Evolutionary conservation across 495 filamentous ascomycete species (phyloP).

Genomic region (Trichoderma erinaceum): DNA sequence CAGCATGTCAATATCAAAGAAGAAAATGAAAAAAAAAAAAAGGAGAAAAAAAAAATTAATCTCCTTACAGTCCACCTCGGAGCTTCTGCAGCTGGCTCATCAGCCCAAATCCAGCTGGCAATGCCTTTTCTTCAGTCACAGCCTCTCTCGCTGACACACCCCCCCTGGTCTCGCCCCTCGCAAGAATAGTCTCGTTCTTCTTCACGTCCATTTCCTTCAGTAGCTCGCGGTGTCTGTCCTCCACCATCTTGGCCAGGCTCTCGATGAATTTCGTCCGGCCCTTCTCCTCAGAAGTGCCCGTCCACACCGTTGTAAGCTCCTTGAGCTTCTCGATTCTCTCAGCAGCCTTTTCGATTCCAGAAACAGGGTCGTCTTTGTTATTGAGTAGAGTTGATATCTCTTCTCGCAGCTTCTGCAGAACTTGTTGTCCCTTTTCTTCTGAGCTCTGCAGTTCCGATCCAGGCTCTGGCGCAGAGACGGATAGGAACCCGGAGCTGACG

Average conservation of each 20-base stretch:
- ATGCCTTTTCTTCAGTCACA: constrained; percentile 30
- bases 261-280: constrained; percentile 78
- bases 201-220: constrained; percentile 44
- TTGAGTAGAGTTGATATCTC: constrained; percentile 67
- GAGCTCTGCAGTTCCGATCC: constrained; percentile 55
- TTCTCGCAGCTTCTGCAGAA: constrained; percentile 57
- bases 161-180: constrained; percentile 24
- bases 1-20: too few relatives aligned
- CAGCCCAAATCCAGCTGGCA: constrained; percentile 60
- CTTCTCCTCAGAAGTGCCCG: constrained; percentile 87
- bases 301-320: constrained; percentile 72
- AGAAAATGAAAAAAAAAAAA: too few relatives aligned
- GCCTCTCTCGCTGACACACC: constrained; percentile 25
- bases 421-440: constrained; percentile 74
- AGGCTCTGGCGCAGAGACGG: constrained; percentile 70
- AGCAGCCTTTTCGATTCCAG: constrained; percentile 61
- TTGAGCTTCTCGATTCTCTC: constrained; percentile 66
- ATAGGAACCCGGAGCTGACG: constrained; percentile 69
- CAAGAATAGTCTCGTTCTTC: constrained; percentile 24
- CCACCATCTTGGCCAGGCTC: constrained; percentile 57
- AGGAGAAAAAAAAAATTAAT: too few relatives aligned
- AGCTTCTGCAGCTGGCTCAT: constrained; percentile 75
- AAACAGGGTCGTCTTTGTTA: constrained; percentile 41
- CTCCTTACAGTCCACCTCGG: constrained; percentile 62
- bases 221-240: constrained; percentile 51